Evolutionary conservation across 306 rosid genomes (phyloP).

Genomic region (Acmispon strigosus): DNA sequence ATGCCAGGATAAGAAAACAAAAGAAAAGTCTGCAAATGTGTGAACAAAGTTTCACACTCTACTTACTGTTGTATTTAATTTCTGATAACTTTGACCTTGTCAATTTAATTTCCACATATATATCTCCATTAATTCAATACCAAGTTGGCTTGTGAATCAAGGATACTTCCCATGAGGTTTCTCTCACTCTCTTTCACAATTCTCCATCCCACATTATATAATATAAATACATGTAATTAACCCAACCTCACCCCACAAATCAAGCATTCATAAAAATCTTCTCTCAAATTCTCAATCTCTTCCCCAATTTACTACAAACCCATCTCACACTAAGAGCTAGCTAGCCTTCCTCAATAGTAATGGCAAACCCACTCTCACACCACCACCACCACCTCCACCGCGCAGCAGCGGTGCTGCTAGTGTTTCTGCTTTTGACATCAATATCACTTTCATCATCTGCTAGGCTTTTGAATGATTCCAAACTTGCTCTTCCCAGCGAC

Average conservation of each 20-base stretch:
- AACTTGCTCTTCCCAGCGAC: conserved; percentile 27
- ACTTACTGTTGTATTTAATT: no score
- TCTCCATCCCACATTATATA: background rate
- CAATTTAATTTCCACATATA: no score
- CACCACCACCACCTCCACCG: background rate
- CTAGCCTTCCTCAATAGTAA: background rate
- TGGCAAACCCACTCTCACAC: conserved; percentile 15
- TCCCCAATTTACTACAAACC: background rate
- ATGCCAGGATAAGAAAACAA: no score
- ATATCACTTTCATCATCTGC: conserved; percentile 4
- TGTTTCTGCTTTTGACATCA: conserved; percentile 4
- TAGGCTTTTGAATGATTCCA: conserved; percentile 23
- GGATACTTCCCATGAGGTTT: background rate
- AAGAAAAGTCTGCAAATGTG: no score
- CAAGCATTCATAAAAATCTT: background rate
- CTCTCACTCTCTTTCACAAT: background rate
- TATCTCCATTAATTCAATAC: no score
- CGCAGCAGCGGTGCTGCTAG: background rate
- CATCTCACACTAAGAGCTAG: background rate
- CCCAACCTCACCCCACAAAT: background rate
- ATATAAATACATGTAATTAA: background rate
- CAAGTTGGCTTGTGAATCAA: no score
- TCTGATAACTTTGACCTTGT: no score
- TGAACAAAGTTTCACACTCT: no score
- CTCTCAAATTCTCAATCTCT: background rate